Conservation (phyloP, 768 basidiomycete genomes). For the Hydnomerulius pinastri region DNA sequence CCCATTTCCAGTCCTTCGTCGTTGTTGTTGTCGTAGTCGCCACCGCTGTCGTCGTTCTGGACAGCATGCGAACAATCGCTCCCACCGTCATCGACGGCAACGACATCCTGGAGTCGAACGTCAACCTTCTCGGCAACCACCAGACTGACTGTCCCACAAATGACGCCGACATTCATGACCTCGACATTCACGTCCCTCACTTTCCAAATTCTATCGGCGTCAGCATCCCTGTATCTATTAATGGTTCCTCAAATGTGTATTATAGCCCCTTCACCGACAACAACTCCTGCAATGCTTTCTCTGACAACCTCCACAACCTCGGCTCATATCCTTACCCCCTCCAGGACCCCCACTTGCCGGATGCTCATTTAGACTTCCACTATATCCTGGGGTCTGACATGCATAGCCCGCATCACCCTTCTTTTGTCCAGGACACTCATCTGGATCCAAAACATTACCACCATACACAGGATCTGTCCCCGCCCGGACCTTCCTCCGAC, state of each 20-base stretch:
- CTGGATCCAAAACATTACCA: conserved; percentile 33
- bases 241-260: conserved; percentile 29
- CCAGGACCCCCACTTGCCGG: conserved; percentile 26
- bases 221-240: conserved; percentile 33
- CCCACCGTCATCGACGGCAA: conserved; percentile 14
- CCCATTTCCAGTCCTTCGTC: background rate
- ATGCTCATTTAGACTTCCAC: conserved; percentile 27
- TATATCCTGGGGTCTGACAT: conserved; percentile 21
- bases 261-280: conserved; percentile 32
- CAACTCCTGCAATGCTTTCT: conserved; percentile 18
- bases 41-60: conserved; percentile 15
- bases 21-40: conserved; percentile 13
- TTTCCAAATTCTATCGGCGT: conserved; percentile 21
- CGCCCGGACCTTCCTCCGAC: conserved; percentile 19
- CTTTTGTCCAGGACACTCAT: conserved; percentile 23
- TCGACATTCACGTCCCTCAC: conserved; percentile 30
- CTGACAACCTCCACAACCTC: conserved; percentile 17
- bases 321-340: conserved; percentile 25
- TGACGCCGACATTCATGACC: conserved; percentile 34
- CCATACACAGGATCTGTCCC: conserved; percentile 21
- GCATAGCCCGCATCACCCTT: conserved; percentile 15
- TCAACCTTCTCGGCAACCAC: conserved; percentile 11
- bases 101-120: conserved; percentile 20
- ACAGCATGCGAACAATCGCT: conserved; percentile 8
- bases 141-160: conserved; percentile 26